Evolutionary conservation across 139 green algal species (phyloP).

Genomic region (Tetraselmis striata): DNA sequence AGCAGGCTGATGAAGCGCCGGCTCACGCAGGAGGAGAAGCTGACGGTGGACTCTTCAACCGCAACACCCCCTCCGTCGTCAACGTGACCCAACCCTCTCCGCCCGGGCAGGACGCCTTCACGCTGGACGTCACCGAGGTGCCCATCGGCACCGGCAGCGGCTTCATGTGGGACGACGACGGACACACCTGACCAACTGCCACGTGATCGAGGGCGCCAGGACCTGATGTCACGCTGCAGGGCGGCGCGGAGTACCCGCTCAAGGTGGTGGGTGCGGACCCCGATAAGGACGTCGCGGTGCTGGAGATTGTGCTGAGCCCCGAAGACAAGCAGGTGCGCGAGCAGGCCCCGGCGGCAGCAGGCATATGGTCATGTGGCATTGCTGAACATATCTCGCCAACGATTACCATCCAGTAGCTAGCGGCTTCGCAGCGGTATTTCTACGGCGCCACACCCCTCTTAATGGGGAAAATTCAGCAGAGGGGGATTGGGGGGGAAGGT

Average conservation of each 20-base stretch:
- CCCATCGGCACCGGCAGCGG: slow-evolving; percentile 51
- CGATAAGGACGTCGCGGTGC: slow-evolving; percentile 70
- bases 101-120: slow-evolving; percentile 25
- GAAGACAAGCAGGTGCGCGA: neutral
- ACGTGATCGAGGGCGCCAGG: slow-evolving; percentile 45
- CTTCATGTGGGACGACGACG: slow-evolving; percentile 62
- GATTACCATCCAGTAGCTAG: no score
- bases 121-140: slow-evolving; percentile 36
- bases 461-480: no score
- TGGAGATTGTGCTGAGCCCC: slow-evolving; percentile 39
- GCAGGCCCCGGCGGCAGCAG: no score
- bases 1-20: neutral
- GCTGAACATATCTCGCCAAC: no score
- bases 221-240: slow-evolving; percentile 32
- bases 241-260: slow-evolving; percentile 37
- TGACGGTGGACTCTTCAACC: slow-evolving; percentile 64
- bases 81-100: slow-evolving; percentile 76
- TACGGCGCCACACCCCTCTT: no score
- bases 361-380: no score
- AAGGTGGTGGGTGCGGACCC: slow-evolving; percentile 48
- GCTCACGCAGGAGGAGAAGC: neutral
- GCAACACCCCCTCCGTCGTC: slow-evolving; percentile 57
- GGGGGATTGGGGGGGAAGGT: no score
- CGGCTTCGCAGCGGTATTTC: no score
- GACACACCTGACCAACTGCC: slow-evolving; percentile 46